Evolutionary conservation across 805 yeast genomes (phyloP), one percentile per base, ranked within the genome.

Genomic region (Kuraishia borneana): DNA sequence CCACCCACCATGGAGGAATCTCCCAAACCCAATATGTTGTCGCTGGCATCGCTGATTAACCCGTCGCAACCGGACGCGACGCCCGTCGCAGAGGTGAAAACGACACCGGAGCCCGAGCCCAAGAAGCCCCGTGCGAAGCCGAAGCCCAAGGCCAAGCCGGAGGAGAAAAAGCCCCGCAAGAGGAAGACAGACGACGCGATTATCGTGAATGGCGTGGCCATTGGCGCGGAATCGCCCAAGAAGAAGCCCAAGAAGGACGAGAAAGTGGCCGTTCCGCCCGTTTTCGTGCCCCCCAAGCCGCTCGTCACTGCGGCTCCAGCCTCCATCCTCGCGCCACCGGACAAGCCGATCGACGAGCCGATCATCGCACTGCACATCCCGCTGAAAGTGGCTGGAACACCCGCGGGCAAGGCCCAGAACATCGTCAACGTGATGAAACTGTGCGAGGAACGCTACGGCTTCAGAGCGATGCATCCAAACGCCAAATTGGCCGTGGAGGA

Each of bases 381-480:
- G 0, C 50, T 75, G 25, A 45, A 54, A 2, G 63, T 63, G 31
- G 62, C 66, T 3, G 51, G 54, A n/a, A 58, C 62, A 22, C 76
- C 76, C 3, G 54, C 56, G 6, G 80, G 79, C 2, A 70, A 73
- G 31, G 60, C 77, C 1, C 81, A 76, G 44, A 75, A 75, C 1
- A 74, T 81, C 3, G 66, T 83, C 42, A 83, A 84, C 43, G 83
- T 84, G 21, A 54, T 79, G 51, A 72, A 74, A 43, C 56, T 81
- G 35, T 82, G 89, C 4, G 94, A 84, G 48, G 85, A 81, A 33
- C 82, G 82, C 54, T 84, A 84, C 53, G 95, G 95, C 3, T 83
- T 80, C 71, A 73, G 73, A 22, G 68, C 61, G 2, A 60, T 81
- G 36, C 84, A 78, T 45, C 88, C 88, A 0, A 70, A 71, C 39